These are phyloP conservation scores for Vitis amurensis DNA, from an alignment of 164 flowering plant species.

Conservation along the genomic window DNA sequence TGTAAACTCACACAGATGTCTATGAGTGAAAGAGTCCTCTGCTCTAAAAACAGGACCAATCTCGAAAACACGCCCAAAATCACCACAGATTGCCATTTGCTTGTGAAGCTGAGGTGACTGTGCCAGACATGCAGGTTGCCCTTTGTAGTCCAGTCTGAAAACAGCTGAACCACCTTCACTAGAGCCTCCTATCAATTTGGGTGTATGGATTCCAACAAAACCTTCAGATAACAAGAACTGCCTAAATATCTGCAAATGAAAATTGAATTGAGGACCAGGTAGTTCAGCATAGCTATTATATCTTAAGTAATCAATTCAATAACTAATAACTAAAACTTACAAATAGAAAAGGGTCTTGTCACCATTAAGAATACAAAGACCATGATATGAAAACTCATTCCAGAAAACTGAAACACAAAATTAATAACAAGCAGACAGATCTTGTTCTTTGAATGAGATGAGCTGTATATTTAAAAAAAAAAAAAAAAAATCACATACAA, in stretches of 20 bases:
- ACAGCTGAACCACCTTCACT: conserved; percentile 99
- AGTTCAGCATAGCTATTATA: not conserved
- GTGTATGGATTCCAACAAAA: conserved; percentile 88
- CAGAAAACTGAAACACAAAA: no score
- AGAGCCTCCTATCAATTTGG: conserved; percentile 83
- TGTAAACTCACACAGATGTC: conserved; percentile 92
- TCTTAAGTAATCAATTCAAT: no score
- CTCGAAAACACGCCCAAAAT: conserved; percentile 87
- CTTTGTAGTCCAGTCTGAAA: conserved; percentile 86
- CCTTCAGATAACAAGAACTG: conserved; percentile 60
- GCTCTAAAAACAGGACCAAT: conserved; percentile 94
- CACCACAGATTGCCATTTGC: conserved; percentile 93
- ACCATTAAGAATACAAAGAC: no score
- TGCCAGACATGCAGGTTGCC: conserved; percentile 92
- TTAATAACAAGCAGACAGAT: no score
- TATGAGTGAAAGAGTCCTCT: conserved; percentile 87
- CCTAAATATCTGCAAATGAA: conserved; percentile 70
- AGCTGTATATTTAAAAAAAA: no score
- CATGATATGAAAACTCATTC: no score
- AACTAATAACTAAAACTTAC: no score
- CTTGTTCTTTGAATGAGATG: no score
- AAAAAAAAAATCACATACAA: no score
- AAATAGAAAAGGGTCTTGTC: no score
- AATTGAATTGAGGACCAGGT: not conserved
- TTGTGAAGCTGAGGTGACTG: conserved; percentile 99